A percentile compares a stretch with the other conserved stretches of the same genome.
These are phyloP conservation scores for Warburgia ugandensis DNA, from an alignment of 164 flowering plant genomes.

Conservation along the genomic window DNA sequence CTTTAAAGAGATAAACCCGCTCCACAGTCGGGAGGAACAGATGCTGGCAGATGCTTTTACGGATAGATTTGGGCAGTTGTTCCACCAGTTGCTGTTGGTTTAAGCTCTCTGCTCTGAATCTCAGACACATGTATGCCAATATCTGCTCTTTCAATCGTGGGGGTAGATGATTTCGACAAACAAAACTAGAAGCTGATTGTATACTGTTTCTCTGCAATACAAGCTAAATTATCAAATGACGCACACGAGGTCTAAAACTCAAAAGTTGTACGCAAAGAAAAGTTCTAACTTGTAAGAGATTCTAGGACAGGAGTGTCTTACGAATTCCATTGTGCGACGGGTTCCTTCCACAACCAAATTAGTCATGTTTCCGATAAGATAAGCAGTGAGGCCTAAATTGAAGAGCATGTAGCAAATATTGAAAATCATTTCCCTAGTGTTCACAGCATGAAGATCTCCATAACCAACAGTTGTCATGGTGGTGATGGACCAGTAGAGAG, in stretches of 20 bases:
- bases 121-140: constrained; percentile 79
- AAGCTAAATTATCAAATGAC: not conserved
- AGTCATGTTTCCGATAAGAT: constrained; percentile 95
- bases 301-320: constrained; percentile 25
- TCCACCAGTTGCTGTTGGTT: constrained; percentile 79
- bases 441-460: constrained; percentile 91
- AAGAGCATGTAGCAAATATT: constrained; percentile 86
- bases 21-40: constrained; percentile 69
- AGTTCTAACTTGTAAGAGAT: not conserved
- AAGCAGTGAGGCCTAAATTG: constrained; percentile 87
- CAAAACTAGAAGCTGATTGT: constrained; percentile 81
- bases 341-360: constrained; percentile 95
- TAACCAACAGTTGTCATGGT: constrained; percentile 97
- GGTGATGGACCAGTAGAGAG: constrained; percentile 85
- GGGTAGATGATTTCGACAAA: constrained; percentile 64
- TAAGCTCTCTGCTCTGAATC: constrained; percentile 84
- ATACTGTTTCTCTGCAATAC: constrained; percentile 74
- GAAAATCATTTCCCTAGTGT: constrained; percentile 79
- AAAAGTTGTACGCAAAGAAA: not conserved
- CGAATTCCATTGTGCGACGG: constrained; percentile 91
- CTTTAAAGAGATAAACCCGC: constrained; percentile 70
- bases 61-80: constrained; percentile 80
- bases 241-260: not conserved
- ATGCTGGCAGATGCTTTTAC: constrained; percentile 71
- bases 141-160: constrained; percentile 71